phyloP scores from a whole-genome alignment of 352 stramenopile genomes.

The Phytophthora crassamura region DNA sequence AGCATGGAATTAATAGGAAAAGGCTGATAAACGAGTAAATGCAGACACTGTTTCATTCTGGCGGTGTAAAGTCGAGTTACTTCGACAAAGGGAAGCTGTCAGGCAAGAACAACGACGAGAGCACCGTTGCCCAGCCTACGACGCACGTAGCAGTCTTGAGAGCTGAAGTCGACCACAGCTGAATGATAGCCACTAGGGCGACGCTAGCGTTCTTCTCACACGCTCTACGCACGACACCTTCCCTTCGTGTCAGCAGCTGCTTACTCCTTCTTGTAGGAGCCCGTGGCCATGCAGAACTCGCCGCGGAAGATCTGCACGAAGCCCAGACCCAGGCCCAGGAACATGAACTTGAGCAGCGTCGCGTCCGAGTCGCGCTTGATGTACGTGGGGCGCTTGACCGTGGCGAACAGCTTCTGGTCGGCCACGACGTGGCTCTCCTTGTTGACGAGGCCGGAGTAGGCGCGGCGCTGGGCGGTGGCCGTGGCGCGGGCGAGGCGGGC shows the following conservation, averaged over 20 bases:
- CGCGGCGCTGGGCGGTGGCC: constrained; percentile 44
- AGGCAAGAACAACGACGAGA: too few species aligned
- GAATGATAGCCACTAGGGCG: too few species aligned
- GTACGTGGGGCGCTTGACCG: constrained; percentile 68
- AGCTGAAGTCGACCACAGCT: too few species aligned
- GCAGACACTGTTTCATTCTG: constrained; percentile 15
- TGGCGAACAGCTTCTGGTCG: constrained; percentile 77
- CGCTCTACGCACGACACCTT: not conserved
- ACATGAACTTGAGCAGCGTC: constrained; percentile 43
- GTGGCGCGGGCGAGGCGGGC: constrained; percentile 37
- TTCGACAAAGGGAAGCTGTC: too few species aligned
- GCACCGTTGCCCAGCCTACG: not conserved
- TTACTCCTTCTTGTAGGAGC: constrained; percentile 79
- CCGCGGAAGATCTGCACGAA: constrained; percentile 67
- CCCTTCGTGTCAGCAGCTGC: not conserved
- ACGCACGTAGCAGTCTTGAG: not conserved
- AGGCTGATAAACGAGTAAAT: not conserved
- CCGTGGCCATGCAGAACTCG: constrained; percentile 77
- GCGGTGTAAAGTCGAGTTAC: constrained; percentile 1
- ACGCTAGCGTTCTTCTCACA: too few species aligned
- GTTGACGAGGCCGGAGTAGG: constrained; percentile 70
- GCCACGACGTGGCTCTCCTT: constrained; percentile 65
- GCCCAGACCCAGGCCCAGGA: constrained; percentile 55
- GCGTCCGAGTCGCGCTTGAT: constrained; percentile 70
- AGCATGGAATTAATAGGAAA: too few species aligned